Base-by-base conservation (phyloP, 2,329 filamentous ascomycete genomes). In the Hymenoscyphus infarciens region DNA sequence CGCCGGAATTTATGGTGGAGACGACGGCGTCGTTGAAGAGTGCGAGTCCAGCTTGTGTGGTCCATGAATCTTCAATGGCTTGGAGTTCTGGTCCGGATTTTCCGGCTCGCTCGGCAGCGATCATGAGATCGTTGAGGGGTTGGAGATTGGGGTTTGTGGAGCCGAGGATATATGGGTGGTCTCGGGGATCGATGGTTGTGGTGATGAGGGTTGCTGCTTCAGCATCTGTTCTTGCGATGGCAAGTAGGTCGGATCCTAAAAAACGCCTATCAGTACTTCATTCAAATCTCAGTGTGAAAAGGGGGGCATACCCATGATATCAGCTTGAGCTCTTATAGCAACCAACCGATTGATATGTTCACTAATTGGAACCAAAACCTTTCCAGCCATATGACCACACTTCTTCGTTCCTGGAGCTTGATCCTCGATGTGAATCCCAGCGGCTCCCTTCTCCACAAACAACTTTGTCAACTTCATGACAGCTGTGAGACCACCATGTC, bases 391-490 rank as follows among this genome's bases (percentile, higher is more conserved):
- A 80, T 98, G 95, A 67, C 95, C 95, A 77, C 95, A 99, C 85
- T 99, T 99, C 86, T 99, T 99, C 57, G 95, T 98, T 61, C 95
- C 95, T 2, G 95, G 94, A 3, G 95, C 94, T 79, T 98, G 95
- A 76, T 99, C 95, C 79, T 99, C 95, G 71, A 99, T 97, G 79
- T 99, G 95, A 73, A 99, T 97, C 69, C 95, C 95, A 52, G 95
- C 95, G 55, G 95, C 95, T 71, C 95, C 95, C 78, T 93, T 92
- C 82, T 99, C 95, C 68, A 98, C 80, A 77, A 99, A 98, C 62
- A 98, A 86, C 83, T 97, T 97, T 68, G 95, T 98, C 71, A 99
- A 87, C 84, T 98, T 99, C 95, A 99, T 98, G 72, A 98, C 90
- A 61, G 95, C 95, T n/a, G 95, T 98, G 66, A 99, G 83, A 74